Conservation (phyloP, 1,284 basidiomycete genomes). For the Ceratobasidium sp. region DNA sequence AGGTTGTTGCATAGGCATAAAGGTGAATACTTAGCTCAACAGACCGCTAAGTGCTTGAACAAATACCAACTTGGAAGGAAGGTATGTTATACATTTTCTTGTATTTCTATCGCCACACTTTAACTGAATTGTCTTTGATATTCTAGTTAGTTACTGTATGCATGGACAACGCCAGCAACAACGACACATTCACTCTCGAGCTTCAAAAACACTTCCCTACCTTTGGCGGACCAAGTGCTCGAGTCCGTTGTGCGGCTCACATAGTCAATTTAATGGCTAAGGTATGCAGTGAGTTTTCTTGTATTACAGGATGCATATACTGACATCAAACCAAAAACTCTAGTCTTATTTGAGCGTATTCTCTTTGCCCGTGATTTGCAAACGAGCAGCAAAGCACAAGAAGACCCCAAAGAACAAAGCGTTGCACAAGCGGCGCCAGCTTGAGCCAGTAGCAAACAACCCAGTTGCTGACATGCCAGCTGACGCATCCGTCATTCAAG, state of each 20-base stretch:
- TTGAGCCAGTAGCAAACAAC: background rate
- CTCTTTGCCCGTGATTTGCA: background rate
- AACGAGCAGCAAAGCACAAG: no score
- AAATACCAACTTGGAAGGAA: conserved; percentile 10
- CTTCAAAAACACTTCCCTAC: background rate
- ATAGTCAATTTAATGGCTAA: conserved; percentile 18
- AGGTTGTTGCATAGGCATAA: background rate
- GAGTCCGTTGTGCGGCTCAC: background rate
- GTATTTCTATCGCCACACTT: no score
- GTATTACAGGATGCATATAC: background rate
- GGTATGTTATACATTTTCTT: background rate
- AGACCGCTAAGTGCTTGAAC: background rate
- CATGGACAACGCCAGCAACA: conserved; percentile 15
- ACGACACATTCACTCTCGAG: conserved; percentile 5
- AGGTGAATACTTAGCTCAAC: background rate
- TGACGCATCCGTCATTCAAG: background rate
- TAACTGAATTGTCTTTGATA: no score
- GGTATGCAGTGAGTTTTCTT: background rate
- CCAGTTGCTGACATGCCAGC: background rate
- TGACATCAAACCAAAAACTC: no score
- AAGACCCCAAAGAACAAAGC: no score
- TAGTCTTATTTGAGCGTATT: conserved; percentile 8
- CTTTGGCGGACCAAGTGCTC: conserved; percentile 1
- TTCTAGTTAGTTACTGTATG: background rate
- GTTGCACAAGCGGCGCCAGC: background rate